A percentile compares a stretch with the other conserved stretches of the same genome.
These are phyloP conservation scores for Maudiozyma bulderi DNA, from an alignment of 805 yeast genomes.

Conservation along the genomic window DNA sequence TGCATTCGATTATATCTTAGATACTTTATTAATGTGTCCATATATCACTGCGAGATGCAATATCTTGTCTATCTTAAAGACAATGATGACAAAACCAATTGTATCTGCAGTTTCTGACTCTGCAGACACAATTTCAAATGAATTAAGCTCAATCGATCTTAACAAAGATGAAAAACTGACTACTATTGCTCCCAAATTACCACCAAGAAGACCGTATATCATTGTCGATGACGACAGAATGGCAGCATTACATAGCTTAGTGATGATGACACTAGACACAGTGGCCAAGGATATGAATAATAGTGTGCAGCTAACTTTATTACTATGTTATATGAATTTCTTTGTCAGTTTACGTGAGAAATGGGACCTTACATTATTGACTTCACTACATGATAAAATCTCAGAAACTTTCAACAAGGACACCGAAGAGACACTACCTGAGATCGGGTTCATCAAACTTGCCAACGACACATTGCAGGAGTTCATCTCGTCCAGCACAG, in stretches of 20 bases:
- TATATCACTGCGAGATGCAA: conserved; percentile 50
- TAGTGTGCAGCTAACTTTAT: conserved; percentile 5
- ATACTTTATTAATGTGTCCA: conserved; percentile 62
- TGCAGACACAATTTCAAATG: not conserved
- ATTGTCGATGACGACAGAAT: conserved; percentile 35
- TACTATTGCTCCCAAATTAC: conserved; percentile 9
- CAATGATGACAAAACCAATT: conserved; percentile 37
- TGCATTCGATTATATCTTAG: conserved; percentile 52
- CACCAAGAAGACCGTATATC: conserved; percentile 36
- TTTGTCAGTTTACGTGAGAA: conserved; percentile 30
- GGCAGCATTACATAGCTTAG: conserved; percentile 35
- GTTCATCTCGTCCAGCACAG: not conserved
- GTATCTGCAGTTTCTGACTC: not conserved
- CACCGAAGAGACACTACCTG: conserved; percentile 13
- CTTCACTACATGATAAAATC: conserved; percentile 26
- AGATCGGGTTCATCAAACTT: conserved; percentile 21
- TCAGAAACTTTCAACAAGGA: conserved; percentile 18
- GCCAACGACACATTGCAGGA: conserved; percentile 12
- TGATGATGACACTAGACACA: conserved; percentile 31
- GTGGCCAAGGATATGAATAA: conserved; percentile 7
- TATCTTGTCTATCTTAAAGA: conserved; percentile 58
- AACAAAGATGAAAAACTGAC: not conserved
- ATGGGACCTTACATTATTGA: conserved; percentile 25
- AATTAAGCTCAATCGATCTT: too few relatives aligned
- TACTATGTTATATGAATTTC: conserved; percentile 51